Conservation (phyloP, 192 early-diverging fungal species). For the Backusella macrospora region DNA sequence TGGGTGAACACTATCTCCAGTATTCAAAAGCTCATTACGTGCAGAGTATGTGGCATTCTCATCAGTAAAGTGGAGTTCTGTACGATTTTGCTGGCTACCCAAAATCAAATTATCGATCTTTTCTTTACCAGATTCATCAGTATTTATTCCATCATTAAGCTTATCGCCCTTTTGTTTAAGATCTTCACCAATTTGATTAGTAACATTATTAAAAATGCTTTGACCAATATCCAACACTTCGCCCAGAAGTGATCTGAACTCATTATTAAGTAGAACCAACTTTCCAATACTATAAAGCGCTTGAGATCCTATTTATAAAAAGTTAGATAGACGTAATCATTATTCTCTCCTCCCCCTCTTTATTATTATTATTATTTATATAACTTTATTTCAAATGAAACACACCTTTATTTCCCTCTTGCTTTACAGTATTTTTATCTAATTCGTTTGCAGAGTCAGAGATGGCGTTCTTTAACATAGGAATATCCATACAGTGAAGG, state of each 20-base stretch:
- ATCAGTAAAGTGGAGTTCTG: background rate
- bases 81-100: background rate
- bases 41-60: background rate
- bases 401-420: constrained; percentile 27
- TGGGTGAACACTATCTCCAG: constrained; percentile 9
- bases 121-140: constrained; percentile 9
- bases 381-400: background rate
- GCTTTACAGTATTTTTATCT: constrained; percentile 19
- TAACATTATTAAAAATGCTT: constrained; percentile 23
- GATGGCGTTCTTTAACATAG: background rate
- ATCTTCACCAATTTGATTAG: constrained; percentile 26
- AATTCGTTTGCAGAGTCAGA: background rate
- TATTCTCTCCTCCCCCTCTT: background rate
- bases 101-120: background rate
- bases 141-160: background rate
- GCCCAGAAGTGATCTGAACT: constrained; percentile 39
- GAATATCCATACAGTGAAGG: constrained; percentile 8
- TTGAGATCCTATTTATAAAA: background rate
- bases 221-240: constrained; percentile 41
- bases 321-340: background rate
- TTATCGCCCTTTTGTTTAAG: constrained; percentile 22
- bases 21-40: background rate
- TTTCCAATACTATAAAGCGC: constrained; percentile 37
- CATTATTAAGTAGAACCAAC: constrained; percentile 41
- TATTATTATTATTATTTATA: too few species aligned